Base-by-base conservation (phyloP, 129 eudicot species). In the Pittosporum tobira region DNA sequence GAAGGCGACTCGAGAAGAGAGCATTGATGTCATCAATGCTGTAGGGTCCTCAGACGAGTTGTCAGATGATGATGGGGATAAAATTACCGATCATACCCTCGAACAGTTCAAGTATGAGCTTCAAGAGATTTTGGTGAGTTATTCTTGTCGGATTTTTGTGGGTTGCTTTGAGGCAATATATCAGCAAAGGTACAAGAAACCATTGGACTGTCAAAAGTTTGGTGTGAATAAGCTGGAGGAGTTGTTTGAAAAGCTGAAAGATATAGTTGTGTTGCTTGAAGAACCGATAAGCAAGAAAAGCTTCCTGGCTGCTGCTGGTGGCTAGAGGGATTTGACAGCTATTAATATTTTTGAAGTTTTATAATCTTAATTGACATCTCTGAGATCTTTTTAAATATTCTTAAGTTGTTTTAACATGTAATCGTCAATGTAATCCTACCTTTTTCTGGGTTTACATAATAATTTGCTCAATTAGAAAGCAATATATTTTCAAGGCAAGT, bases 51-150 rank as follows among this genome's bases (percentile, higher is more conserved):
- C 97, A 0, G 97, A 86, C 57, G 98, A 86, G 68, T 75, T 78
- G 10, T 85, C 94, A 3, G 89, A 85, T 44, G 95, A 86, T 11
- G 97, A 85, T n/a, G 71, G 76, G 64, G 63, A 59, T 2, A 64
- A 42, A 45, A 14, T 38, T 45, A 34, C 67, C 30, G 71, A 57
- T 36, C 75, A 71, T 40, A 70, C 74, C 54, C 73, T 87, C 27
- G 62, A 81, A 1, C 56, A 74, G 67, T 87, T 91, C 68, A 87
- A 71, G 67, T 75, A 71, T 18, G 96, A 91, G 79, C 88, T 91
- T 66, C 77, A 86, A 61, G 99, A 91, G 71, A 91, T 91, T 53
- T 55, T 91, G 1, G 99, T 91, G 68, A 83, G 99, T 57, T 91
- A 81, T 67, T 87, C 94, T 19, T 81, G 96, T 66, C 62, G 77